A percentile compares a stretch with the other conserved stretches of the same genome.
Evolutionary conservation across 192 early-diverging fungal genomes (phyloP).

Genomic region (Entophlyctis luteolus): DNA sequence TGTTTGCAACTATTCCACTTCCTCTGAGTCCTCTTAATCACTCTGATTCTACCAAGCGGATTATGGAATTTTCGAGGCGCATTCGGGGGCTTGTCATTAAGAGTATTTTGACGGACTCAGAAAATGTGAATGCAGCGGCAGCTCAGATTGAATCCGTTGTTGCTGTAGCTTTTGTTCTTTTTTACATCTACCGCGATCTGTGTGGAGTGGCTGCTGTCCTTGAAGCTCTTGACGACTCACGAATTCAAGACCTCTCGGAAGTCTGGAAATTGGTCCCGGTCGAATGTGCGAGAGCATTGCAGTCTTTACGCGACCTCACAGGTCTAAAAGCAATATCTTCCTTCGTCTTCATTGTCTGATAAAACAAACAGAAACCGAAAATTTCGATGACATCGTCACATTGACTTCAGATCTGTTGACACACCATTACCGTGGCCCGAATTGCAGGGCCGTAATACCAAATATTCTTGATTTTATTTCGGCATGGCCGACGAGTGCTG

Average conservation of each 20-base stretch:
- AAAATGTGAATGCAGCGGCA: too few species aligned
- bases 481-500: conserved; percentile 7
- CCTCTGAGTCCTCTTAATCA: too few species aligned
- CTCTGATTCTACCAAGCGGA: too few species aligned
- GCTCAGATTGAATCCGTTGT: conserved; percentile 13
- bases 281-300: conserved; percentile 8
- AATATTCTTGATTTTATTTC: conserved; percentile 25
- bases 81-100: too few species aligned
- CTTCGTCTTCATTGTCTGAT: neutral
- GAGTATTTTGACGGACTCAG: too few species aligned
- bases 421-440: conserved; percentile 27
- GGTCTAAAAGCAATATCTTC: neutral
- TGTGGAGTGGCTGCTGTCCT: conserved; percentile 22
- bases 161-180: conserved; percentile 22
- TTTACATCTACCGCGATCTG: conserved; percentile 34
- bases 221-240: conserved; percentile 23
- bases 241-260: conserved; percentile 13
- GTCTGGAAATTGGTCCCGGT: conserved; percentile 25
- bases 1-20: too few species aligned
- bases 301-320: neutral
- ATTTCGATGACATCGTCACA: conserved; percentile 2
- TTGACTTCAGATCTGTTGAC: conserved; percentile 28
- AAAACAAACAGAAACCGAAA: too few species aligned
- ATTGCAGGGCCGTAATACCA: conserved; percentile 24
- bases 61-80: too few species aligned